Conservation (phyloP, 192 early-diverging fungal species). For the Umbelopsis vinacea region DNA sequence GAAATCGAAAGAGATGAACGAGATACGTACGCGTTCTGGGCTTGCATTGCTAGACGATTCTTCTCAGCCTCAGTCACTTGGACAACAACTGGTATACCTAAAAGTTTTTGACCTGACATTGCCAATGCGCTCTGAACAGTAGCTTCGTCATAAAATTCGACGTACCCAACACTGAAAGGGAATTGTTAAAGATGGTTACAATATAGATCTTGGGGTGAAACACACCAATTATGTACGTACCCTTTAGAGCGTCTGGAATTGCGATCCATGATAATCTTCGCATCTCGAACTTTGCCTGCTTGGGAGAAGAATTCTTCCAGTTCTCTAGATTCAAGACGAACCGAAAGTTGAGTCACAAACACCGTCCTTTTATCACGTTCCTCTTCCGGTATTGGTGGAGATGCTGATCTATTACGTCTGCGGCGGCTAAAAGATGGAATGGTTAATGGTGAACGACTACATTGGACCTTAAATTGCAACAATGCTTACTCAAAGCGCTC, state of each 20-base stretch:
- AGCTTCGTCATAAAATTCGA: slow-evolving; percentile 91
- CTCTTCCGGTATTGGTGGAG: slow-evolving; percentile 69
- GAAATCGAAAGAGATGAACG: neutral
- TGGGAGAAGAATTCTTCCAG: slow-evolving; percentile 85
- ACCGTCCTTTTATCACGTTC: slow-evolving; percentile 92
- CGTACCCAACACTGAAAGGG: slow-evolving; percentile 84
- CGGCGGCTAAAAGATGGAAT: slow-evolving; percentile 25
- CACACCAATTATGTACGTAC: slow-evolving; percentile 46
- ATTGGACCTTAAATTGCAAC: no score
- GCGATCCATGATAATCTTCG: slow-evolving; percentile 84
- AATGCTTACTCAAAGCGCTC: slow-evolving; percentile 22
- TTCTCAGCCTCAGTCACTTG: slow-evolving; percentile 93
- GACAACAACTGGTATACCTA: slow-evolving; percentile 93
- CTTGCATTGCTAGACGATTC: slow-evolving; percentile 75
- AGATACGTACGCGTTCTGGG: slow-evolving; percentile 52
- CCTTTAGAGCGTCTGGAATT: slow-evolving; percentile 85
- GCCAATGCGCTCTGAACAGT: slow-evolving; percentile 84
- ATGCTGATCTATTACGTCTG: slow-evolving; percentile 60
- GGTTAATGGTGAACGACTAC: neutral
- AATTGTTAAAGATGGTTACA: neutral
- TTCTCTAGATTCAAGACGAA: slow-evolving; percentile 75
- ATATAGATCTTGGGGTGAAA: neutral
- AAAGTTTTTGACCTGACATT: slow-evolving; percentile 83
- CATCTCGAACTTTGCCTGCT: slow-evolving; percentile 87
- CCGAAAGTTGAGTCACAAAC: slow-evolving; percentile 93